Base-by-base conservation (phyloP, 345 rosid genomes). In the Eucalyptus cloeziana region DNA sequence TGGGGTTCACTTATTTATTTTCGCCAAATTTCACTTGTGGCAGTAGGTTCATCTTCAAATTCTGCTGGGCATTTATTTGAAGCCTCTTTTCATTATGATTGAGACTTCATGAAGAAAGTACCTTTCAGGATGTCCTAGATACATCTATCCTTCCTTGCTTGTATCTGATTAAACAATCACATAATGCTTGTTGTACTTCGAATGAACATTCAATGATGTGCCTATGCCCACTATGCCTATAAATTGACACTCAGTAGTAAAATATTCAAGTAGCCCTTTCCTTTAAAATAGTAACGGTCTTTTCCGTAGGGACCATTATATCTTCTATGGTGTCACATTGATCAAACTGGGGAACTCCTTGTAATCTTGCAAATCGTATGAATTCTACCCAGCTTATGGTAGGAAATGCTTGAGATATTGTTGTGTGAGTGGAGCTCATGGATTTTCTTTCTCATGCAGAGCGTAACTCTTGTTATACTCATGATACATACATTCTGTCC, bases 401-500 rank as follows among this genome's bases (percentile, higher is more conserved):
- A 40, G 47, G 47, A 76, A 21, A 76, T 40, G 27, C 30, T 37
- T 37, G 83, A 76, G 83, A 76, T 76, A 6, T 76, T 76, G 83
- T 6, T 10, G 47, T 21, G 83, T 40, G 83, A 76, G 45, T 76
- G 83, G 30, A 76, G 30, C 83, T 76, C 83, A 76, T 76, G 47
- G 83, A 40, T 40, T 40, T 76, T 76, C 83, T 76, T 91, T 92
- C 85, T 90, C 52, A 45, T 93, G 94, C 95, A 95, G 97, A 95
- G 88, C 7, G 27, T 94, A 81, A 96, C 99, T 76, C 92, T 98
- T 62, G 49, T 91, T 86, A 88, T 98, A 92, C 93, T 98, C 31
- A 33, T 91, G 49, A 90, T 92, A 62, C 97, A 96, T 92, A 92
- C 95, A 45, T 92, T 96, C 92, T 95, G 92, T 64, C 99, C 99